Evolutionary conservation across 1,139 yeast species (phyloP).

Genomic region (Saccharomyces hybrid): DNA sequence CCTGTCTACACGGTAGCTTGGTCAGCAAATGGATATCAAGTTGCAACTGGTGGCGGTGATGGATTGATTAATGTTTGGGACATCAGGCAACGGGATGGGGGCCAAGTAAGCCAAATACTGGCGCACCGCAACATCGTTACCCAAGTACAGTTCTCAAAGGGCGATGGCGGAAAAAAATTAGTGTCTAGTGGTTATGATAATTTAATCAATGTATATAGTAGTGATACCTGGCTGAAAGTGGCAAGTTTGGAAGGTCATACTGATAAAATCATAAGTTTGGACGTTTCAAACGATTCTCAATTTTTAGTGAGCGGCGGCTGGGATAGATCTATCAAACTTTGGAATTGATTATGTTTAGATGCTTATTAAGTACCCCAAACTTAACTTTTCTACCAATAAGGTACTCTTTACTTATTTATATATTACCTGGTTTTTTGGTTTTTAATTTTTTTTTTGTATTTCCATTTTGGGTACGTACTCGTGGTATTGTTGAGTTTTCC

Average conservation of each 20-base stretch:
- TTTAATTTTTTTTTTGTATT: slow-evolving; percentile 4
- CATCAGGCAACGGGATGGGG: slow-evolving; percentile 41
- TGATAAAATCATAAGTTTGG: slow-evolving; percentile 71
- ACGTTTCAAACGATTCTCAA: slow-evolving; percentile 40
- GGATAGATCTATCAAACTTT: slow-evolving; percentile 70
- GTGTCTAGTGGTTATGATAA: slow-evolving; percentile 69
- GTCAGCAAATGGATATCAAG: slow-evolving; percentile 65
- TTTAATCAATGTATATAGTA: slow-evolving; percentile 52
- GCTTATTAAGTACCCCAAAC: no score
- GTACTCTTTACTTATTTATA: not conserved
- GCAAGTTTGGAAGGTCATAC: slow-evolving; percentile 52
- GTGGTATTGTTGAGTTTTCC: slow-evolving; percentile 19
- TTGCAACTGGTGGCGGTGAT: slow-evolving; percentile 85
- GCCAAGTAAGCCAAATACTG: slow-evolving; percentile 48
- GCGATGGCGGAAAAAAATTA: slow-evolving; percentile 44
- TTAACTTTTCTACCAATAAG: not conserved
- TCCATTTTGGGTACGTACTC: slow-evolving; percentile 15
- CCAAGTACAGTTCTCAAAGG: no score
- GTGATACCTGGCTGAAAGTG: slow-evolving; percentile 64
- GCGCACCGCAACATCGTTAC: slow-evolving; percentile 75
- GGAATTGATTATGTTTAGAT: slow-evolving; percentile 39
- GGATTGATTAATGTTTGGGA: slow-evolving; percentile 84
- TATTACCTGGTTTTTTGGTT: slow-evolving; percentile 5
- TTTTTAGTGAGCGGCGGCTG: slow-evolving; percentile 64
- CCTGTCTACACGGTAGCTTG: slow-evolving; percentile 70